phyloP scores from a whole-genome alignment of 2,329 filamentous ascomycete species.

The Ophiocordyceps robertsii region DNA sequence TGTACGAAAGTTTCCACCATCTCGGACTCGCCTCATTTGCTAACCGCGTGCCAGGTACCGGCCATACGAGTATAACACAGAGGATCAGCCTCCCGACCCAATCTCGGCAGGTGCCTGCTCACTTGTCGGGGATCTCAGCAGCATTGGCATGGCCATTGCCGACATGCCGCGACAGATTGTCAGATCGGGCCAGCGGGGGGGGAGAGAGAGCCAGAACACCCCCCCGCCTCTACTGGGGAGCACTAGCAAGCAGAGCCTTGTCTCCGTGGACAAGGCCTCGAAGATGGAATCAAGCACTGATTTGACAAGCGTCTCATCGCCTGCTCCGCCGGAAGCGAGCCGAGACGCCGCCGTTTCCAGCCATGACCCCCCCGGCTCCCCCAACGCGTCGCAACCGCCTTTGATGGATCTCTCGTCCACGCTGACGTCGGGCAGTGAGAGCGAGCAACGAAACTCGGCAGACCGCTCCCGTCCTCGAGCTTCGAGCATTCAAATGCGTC shows the following conservation, averaged over 20 bases:
- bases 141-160: constrained; percentile 69
- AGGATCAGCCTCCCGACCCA: constrained; percentile 67
- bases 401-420: not conserved
- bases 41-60: constrained; percentile 26
- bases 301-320: not conserved
- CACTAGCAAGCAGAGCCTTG: constrained; percentile 2
- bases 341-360: not conserved
- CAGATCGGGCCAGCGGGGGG: constrained; percentile 18
- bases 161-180: constrained; percentile 53
- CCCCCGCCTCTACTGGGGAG: constrained; percentile 1
- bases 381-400: not conserved
- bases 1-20: constrained; percentile 34
- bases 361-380: not conserved
- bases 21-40: not conserved
- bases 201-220: constrained; percentile 5
- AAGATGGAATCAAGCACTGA: constrained; percentile 3
- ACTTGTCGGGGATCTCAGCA: constrained; percentile 69
- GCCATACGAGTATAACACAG: constrained; percentile 56
- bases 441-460: not conserved
- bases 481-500: constrained; percentile 4
- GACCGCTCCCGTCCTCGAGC: not conserved
- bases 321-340: not conserved
- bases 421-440: not conserved
- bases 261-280: constrained; percentile 2
- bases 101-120: constrained; percentile 66